Conservation (phyloP, 129 eudicot genomes). For the Escallonia rubra region DNA sequence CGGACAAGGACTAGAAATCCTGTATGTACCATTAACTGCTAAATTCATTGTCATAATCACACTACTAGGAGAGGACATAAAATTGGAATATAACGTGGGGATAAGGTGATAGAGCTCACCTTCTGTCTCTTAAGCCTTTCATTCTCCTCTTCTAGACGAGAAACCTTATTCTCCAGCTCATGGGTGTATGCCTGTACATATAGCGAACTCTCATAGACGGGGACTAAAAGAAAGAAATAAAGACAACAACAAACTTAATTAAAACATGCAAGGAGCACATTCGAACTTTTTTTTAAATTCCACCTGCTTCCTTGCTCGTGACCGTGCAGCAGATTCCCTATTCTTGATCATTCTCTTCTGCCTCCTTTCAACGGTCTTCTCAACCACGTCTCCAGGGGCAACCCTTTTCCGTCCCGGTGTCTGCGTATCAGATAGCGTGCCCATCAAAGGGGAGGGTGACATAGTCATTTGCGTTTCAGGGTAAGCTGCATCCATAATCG, state of each 20-base stretch:
- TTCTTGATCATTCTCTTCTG: conserved; percentile 98
- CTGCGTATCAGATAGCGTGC: conserved; percentile 78
- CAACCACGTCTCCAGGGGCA: conserved; percentile 70
- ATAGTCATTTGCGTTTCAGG: conserved; percentile 59
- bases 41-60: too few species aligned
- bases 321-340: conserved; percentile 94
- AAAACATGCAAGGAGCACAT: not conserved
- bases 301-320: conserved; percentile 98
- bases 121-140: conserved; percentile 80
- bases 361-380: conserved; percentile 94
- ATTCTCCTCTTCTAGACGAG: conserved; percentile 92
- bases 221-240: conserved; percentile 1
- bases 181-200: conserved; percentile 83
- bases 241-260: not conserved
- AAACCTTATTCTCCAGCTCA: conserved; percentile 91
- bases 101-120: conserved; percentile 33
- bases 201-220: not conserved
- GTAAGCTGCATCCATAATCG: conserved; percentile 57
- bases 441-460: conserved; percentile 70
- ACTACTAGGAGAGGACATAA: too few species aligned
- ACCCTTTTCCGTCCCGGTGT: conserved; percentile 72
- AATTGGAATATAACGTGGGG: too few species aligned
- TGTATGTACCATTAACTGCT: too few species aligned
- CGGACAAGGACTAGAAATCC: too few species aligned
- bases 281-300: not conserved